Base-by-base conservation (phyloP, 176 grass and related monocot species). In the Thinopyrum elongatum region DNA sequence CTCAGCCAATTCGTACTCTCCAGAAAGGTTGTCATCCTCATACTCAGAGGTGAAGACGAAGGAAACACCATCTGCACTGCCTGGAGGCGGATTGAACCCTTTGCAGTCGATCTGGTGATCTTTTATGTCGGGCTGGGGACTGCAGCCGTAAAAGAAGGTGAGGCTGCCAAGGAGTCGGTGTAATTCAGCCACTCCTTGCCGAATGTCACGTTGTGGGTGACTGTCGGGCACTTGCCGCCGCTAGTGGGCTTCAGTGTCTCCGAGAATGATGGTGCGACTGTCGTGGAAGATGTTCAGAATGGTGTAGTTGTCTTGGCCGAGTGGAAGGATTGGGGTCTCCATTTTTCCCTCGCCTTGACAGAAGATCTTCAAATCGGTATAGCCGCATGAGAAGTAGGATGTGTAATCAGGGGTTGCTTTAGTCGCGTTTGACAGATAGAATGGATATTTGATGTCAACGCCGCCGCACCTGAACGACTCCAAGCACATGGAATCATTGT, bases 131-230 rank as follows among this genome's bases (percentile, higher is more conserved):
- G n/a, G n/a, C n/a, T n/a, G n/a, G n/a, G n/a, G n/a, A n/a, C n/a
- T n/a, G n/a, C 89, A 92, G 17, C 17, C 38, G 19, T 41, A 82
- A 72, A 81, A 92, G 61, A 94, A 85, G 25, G 31, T 57, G 57
- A 92, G 47, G 9, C 0, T n/a, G n/a, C 3, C 3, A 0, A 0
- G 77, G 51, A 16, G 30, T 0, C 8, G 16, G 22, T 11, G 35
- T 78, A 53, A 4, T 27, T 0, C n/a, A 94, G 51, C 73, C 68
- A 78, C 2, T 5, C 4, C 0, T 0, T 0, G 9, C 2, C 3
- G 68, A 94, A 35, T 34, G 19, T 58, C 28, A 85, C 8, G 51
- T 65, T 35, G 65, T 83, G 83, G 10, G 0, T 0, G 1, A 86
- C 16, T 5, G 1, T 17, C 0, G 87, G 87, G 38, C 93, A 94